Base-by-base conservation (phyloP, 257 asterid genomes). In the Fraxinus quadrangulata region DNA sequence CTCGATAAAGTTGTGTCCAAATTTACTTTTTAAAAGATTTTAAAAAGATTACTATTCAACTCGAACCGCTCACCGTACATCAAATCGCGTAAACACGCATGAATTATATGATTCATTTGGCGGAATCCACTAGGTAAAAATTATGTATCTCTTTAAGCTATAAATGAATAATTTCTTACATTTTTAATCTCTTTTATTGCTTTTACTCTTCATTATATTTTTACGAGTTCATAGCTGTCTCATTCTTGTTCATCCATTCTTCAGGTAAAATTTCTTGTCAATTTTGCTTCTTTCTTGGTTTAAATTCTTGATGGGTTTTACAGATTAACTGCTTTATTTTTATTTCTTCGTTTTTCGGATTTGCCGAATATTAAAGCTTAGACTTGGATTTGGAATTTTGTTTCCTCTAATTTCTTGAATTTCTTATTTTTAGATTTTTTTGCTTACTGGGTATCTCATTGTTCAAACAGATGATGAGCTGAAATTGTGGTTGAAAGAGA, bases 121-220 rank as follows among this genome's bases (percentile, higher is more conserved):
- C 79, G 85, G 82, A 73, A 73, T 81, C 81, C 54, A 65, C 89
- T 75, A 87, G 89, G 91, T 76, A 67, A 73, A 40, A 70, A 67
- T 42, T 36, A 7, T 76, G 49, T 11, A 11, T 42, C 16, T 11
- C 47, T 40, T 40, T 28, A 66, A 78, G 73, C 76, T 42, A 77
- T 36, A 49, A 23, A 6, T 30, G 34, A 56, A 1, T 8, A 7
- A 1, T 37, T 33, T 39, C 17, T 42, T 21, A 47, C 2, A 36
- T 51, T 12, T 42, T n/a, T 0, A 5, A 3, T 6, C 36, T 61
- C 23, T 51, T 56, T 26, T 67, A 7, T 34, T 17, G 23, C 39
- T 8, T 51, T 21, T 33, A 33, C 47, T 65, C 70, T 63, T 26
- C 49, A 28, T 67, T 45, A 59, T 45, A 67, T 74, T 74, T 16